phyloP scores from a whole-genome alignment of 495 filamentous ascomycete species.

The Baudoinia panamericana region DNA sequence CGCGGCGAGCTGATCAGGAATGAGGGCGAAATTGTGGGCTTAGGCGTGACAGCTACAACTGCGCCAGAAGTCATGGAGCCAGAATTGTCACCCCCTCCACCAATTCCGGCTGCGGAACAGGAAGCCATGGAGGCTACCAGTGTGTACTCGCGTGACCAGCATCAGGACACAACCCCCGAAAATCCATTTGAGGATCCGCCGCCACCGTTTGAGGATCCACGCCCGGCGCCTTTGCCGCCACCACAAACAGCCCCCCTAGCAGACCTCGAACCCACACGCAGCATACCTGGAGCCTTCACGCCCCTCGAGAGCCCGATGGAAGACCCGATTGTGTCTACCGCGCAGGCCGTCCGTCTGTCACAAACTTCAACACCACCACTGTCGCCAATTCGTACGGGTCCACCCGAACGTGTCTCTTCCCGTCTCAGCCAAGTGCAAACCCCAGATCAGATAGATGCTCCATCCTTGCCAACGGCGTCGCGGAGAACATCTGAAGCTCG shows the following conservation, averaged over 20 bases:
- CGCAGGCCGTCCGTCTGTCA: conserved; percentile 38
- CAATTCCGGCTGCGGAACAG: too few species aligned
- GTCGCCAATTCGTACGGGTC: conserved; percentile 34
- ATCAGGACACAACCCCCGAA: neutral
- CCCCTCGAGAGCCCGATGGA: conserved; percentile 29
- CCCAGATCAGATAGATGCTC: conserved; percentile 3
- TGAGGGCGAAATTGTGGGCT: conserved; percentile 2
- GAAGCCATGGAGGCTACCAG: too few species aligned
- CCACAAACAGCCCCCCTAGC: neutral
- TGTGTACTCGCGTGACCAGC: too few species aligned
- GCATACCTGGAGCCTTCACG: conserved; percentile 2
- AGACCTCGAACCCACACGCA: neutral
- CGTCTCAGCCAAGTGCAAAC: conserved; percentile 8
- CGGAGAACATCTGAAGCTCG: conserved; percentile 36
- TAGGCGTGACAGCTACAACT: too few species aligned
- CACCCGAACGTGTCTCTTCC: conserved; percentile 5
- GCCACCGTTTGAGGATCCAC: conserved; percentile 14
- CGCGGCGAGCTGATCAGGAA: conserved; percentile 1
- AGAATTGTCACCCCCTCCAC: too few species aligned
- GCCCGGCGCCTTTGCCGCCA: conserved; percentile 13
- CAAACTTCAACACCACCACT: conserved; percentile 42
- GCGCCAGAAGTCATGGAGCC: too few species aligned
- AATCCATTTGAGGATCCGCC: conserved; percentile 23
- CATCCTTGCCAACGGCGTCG: conserved; percentile 21
- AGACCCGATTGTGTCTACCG: conserved; percentile 35